These are phyloP conservation scores for Pseudozyma pruni DNA, from an alignment of 1,284 basidiomycete genomes.

Conservation along the genomic window DNA sequence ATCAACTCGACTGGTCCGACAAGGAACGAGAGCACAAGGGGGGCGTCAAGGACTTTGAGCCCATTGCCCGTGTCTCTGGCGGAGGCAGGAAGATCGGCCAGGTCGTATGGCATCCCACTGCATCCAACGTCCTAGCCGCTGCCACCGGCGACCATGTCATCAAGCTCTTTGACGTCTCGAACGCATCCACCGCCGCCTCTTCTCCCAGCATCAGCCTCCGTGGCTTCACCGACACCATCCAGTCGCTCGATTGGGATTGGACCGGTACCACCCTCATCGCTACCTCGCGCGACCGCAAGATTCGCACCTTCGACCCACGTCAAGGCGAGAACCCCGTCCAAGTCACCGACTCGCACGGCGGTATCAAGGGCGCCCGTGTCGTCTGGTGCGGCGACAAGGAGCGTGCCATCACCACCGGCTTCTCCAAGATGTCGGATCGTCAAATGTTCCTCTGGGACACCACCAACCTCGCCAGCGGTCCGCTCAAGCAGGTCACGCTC, in stretches of 20 bases:
- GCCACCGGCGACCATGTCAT: slow-evolving; percentile 89
- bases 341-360: slow-evolving; percentile 85
- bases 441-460: slow-evolving; percentile 77
- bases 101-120: slow-evolving; percentile 92
- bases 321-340: slow-evolving; percentile 82
- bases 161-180: slow-evolving; percentile 82
- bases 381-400: slow-evolving; percentile 91
- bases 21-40: slow-evolving; percentile 58
- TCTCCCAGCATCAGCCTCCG: slow-evolving; percentile 71
- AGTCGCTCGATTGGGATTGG: slow-evolving; percentile 84
- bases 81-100: slow-evolving; percentile 85
- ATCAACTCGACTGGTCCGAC: slow-evolving; percentile 59
- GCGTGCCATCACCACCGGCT: slow-evolving; percentile 87
- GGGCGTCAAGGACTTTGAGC: slow-evolving; percentile 81
- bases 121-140: slow-evolving; percentile 84
- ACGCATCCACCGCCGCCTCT: slow-evolving; percentile 68
- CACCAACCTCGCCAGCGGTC: slow-evolving; percentile 43
- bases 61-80: slow-evolving; percentile 71
- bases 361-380: slow-evolving; percentile 91
- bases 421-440: slow-evolving; percentile 92
- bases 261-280: slow-evolving; percentile 78
- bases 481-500: slow-evolving; percentile 53
- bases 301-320: slow-evolving; percentile 89
- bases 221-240: slow-evolving; percentile 88
- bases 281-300: slow-evolving; percentile 87